Evolutionary conservation across 352 stramenopile genomes (phyloP), one percentile per base, ranked within the genome.

Genomic region (Phytophthora pluvialis): DNA sequence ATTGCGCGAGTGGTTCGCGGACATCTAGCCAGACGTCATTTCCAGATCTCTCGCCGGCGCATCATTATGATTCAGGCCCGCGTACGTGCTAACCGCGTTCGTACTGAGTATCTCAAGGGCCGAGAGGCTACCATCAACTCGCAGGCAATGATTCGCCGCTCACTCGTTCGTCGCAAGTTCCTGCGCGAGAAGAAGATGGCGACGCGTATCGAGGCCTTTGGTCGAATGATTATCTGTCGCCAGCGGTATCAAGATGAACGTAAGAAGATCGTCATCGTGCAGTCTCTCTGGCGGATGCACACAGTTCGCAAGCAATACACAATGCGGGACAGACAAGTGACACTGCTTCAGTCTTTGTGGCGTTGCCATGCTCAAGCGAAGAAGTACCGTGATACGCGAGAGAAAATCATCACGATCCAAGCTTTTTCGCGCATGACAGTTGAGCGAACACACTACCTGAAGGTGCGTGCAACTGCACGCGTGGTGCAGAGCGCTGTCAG

Each of bases 41-140:
- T 88, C 59, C 71, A 83, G 48, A 57, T 77, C 3, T 71, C 83
- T 31, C 73, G 77, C 13, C 70, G 71, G 7, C 85, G 83, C 16
- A 83, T 96, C 55, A 82, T 94, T 66, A 93, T 94, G 84, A 94
- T 96, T 28, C 88, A 96, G 70, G 88, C 88, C 5, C 86, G 86
- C 11, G 83, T 95, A 8, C 88, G 88, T 29, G 88, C 88, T 4
- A 95, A 96, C 60, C 86, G 89, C 25, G 88, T 96, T 54, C 88
- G 88, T 13, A 94, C 85, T 1, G 82, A 92, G 54, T 96, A 96
- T 73, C 58, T 95, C n/a, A 87, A 91, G 64, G 86, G 88, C 31
- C 79, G 88, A 53, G 81, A 95, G 49, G 88, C 88, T 7, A 96
- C 88, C 0, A 96, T 96, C 51, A 89, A 90, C 54, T 92, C 88